Evolutionary conservation across 108 stramenopile genomes (phyloP).

Genomic region (Licmophora abbreviata): DNA sequence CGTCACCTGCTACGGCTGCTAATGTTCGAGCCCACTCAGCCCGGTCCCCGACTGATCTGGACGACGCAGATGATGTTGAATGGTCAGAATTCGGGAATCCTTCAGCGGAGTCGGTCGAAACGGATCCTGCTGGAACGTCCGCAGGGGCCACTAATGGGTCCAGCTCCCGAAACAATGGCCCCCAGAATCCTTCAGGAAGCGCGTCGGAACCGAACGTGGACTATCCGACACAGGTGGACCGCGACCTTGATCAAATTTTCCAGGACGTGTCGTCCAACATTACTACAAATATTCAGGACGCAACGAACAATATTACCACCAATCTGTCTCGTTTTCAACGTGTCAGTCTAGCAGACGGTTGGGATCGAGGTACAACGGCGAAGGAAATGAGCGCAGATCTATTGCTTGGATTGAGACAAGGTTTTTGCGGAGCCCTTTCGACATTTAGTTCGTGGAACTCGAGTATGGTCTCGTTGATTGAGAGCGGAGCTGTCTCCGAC

Average conservation of each 20-base stretch:
- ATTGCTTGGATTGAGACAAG: slow-evolving; percentile 68
- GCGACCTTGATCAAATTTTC: slow-evolving; percentile 42
- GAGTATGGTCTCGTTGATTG: slow-evolving; percentile 57
- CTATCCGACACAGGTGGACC: background rate
- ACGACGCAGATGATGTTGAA: no score
- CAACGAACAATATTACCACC: slow-evolving; percentile 20
- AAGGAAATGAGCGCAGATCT: slow-evolving; percentile 75
- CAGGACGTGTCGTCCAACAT: slow-evolving; percentile 21
- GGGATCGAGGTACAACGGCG: slow-evolving; percentile 73
- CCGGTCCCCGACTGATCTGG: no score
- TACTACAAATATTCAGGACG: slow-evolving; percentile 3
- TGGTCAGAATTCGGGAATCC: no score
- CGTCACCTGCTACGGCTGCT: no score
- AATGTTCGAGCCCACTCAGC: no score
- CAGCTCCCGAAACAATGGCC: no score
- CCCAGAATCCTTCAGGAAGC: no score
- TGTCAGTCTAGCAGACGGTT: slow-evolving; percentile 58
- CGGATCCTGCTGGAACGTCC: no score
- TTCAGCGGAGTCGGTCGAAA: no score
- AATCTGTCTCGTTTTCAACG: slow-evolving; percentile 45
- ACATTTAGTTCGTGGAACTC: slow-evolving; percentile 75
- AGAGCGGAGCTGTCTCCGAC: slow-evolving; percentile 45
- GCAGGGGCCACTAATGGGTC: no score
- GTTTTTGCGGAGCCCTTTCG: slow-evolving; percentile 73
- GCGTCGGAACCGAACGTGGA: no score